Evolutionary conservation across 1,284 basidiomycete genomes (phyloP).

Genomic region (Marasmius fiardii): DNA sequence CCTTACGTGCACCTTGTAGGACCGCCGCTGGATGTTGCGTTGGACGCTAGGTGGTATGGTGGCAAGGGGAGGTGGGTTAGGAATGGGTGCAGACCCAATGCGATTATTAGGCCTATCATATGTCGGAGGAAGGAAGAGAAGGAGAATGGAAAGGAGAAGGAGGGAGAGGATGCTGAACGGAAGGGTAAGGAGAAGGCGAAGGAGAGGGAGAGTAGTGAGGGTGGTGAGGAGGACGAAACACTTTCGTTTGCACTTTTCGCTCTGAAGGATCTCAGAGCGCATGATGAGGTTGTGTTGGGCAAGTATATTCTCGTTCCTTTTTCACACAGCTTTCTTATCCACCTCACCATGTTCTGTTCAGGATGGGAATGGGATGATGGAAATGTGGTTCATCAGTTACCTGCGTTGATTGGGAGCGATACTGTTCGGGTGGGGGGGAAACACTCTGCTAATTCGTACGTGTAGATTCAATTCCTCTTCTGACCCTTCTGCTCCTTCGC

Average conservation of each 20-base stretch:
- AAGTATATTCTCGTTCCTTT: background rate
- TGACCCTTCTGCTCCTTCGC: constrained; percentile 15
- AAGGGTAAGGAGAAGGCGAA: constrained; percentile 10
- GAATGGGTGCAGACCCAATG: constrained; percentile 88
- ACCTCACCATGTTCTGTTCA: constrained; percentile 28
- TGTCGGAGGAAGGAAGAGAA: constrained; percentile 35
- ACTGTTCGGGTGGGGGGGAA: constrained; percentile 38
- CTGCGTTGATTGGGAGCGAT: constrained; percentile 57
- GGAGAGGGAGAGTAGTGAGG: constrained; percentile 11
- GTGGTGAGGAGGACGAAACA: constrained; percentile 33
- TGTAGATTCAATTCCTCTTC: constrained; percentile 15
- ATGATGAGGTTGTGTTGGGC: constrained; percentile 62
- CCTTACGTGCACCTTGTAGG: constrained; percentile 82
- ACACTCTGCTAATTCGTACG: no score
- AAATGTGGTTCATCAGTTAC: constrained; percentile 82
- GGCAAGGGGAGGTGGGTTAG: constrained; percentile 74
- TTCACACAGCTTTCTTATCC: background rate
- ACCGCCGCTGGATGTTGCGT: constrained; percentile 75
- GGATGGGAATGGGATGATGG: constrained; percentile 98
- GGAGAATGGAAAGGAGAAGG: background rate
- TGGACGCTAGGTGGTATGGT: constrained; percentile 84
- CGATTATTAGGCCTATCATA: constrained; percentile 77
- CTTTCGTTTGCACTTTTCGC: constrained; percentile 86
- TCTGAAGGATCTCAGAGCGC: constrained; percentile 67
- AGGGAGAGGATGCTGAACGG: constrained; percentile 11